Evolutionary conservation across 306 rosid genomes (phyloP).

Genomic region (Lathyrus sativus): DNA sequence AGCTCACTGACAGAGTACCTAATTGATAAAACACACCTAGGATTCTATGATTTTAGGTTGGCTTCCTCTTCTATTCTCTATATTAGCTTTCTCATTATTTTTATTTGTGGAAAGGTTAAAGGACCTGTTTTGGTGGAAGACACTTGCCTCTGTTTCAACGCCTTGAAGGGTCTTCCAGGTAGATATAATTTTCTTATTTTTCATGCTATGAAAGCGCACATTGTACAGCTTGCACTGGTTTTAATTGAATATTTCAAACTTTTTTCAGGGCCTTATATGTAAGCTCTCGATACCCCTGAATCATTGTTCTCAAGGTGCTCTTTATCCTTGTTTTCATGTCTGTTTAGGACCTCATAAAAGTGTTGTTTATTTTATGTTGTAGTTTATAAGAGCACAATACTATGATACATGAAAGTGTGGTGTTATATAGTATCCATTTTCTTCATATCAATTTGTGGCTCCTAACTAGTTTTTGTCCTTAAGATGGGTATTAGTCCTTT

Average conservation of each 20-base stretch:
- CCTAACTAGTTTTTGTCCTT: not conserved
- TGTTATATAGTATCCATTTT: not conserved
- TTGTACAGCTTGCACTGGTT: slow-evolving; percentile 25
- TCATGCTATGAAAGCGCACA: slow-evolving; percentile 20
- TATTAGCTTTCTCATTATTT: slow-evolving; percentile 6
- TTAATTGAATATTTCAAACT: slow-evolving; percentile 39
- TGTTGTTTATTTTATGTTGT: slow-evolving; percentile 3
- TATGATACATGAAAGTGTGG: slow-evolving; percentile 1
- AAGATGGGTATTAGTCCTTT: not conserved
- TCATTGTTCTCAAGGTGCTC: slow-evolving; percentile 45
- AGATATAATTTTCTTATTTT: slow-evolving; percentile 28
- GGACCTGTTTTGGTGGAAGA: slow-evolving; percentile 98
- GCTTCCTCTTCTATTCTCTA: not conserved
- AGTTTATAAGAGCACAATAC: not conserved
- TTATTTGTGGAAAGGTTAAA: slow-evolving; percentile 60
- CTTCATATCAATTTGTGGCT: not conserved
- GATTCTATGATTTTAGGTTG: slow-evolving; percentile 24
- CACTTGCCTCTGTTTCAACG: slow-evolving; percentile 97
- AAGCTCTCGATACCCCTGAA: slow-evolving; percentile 51
- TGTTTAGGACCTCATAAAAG: not conserved
- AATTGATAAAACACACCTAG: not conserved
- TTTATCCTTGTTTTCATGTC: slow-evolving; percentile 3
- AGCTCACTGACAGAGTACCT: not conserved
- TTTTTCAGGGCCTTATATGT: slow-evolving; percentile 96
- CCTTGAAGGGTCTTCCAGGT: slow-evolving; percentile 98